Conservation (phyloP, 208 protist genomes). For the Polymyxa betae region DNA sequence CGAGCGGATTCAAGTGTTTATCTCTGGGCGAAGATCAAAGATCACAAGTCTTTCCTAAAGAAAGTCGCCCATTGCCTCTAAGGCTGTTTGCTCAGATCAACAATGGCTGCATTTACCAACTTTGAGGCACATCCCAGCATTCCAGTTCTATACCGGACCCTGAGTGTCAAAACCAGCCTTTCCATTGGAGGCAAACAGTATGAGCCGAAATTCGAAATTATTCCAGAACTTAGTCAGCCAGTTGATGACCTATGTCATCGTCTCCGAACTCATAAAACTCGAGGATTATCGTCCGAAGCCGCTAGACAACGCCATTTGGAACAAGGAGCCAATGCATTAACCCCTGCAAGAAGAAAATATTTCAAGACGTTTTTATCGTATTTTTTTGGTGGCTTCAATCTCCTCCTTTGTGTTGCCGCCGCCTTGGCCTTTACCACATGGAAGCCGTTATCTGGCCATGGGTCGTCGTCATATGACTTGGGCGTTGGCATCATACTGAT, state of each 20-base stretch:
- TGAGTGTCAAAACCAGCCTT: too few species aligned
- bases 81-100: too few species aligned
- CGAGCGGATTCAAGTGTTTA: too few species aligned
- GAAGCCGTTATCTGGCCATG: background rate
- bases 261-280: background rate
- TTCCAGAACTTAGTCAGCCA: background rate
- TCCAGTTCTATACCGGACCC: too few species aligned
- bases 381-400: slow-evolving; percentile 31
- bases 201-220: too few species aligned
- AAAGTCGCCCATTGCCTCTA: too few species aligned
- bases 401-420: background rate
- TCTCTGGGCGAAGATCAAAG: too few species aligned
- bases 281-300: background rate
- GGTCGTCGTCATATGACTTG: background rate
- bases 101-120: too few species aligned
- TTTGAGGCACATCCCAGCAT: too few species aligned
- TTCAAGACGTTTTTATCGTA: background rate
- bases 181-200: too few species aligned
- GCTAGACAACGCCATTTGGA: background rate
- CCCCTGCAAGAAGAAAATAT: background rate
- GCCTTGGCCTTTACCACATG: background rate
- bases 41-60: too few species aligned
- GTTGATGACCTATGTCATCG: background rate
- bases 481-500: background rate
- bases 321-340: background rate